Evolutionary conservation across 2,329 filamentous ascomycete species (phyloP), one percentile per base, ranked within the genome.

Genomic region (Alternaria metachromatica): DNA sequence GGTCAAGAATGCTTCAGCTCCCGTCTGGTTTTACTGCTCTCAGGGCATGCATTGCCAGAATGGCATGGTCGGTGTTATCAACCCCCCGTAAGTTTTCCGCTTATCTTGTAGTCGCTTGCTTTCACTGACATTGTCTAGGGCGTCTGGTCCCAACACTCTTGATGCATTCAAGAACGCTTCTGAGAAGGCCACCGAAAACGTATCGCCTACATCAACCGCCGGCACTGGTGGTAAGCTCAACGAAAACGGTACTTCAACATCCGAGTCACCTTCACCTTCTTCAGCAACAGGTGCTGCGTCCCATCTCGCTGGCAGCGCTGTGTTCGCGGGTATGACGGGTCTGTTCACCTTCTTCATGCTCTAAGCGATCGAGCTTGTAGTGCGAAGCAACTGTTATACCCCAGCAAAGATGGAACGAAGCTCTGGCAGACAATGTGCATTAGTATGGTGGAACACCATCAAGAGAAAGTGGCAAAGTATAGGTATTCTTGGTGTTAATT

Each of bases 21-120:
- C 80, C n/a, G 69, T 80, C 63, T 80, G 78, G 76, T 79, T 78
- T 72, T 81, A 81, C 74, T 81, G 80, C 73, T 73, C 76, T n/a
- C 78, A 79, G 58, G 77, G 67, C 54, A 59, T 67, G 67, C 80
- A 81, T 63, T 81, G 80, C 72, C 76, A 80, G 62, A 58, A 41
- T 43, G 79, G 79, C 55, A 81, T 81, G 80, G 80, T 80, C 28
- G 78, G 77, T 67, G 79, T 78, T 5, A 79, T 81, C 72, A 81
- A 81, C 71, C 70, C 72, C 58, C 71, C 76, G 77, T 80, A 73
- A 73, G 77, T 73, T 4, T 41, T 23, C 28, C 18, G 15, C 15
- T 12, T 6, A 11, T 46, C 3, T 25, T 21, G 26, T 13, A 23
- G 25, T 15, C 44, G 9, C 9, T 33, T 10, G 41, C 11, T 26